phyloP scores from a whole-genome alignment of 768 basidiomycete genomes.

The Mycena vitilis region DNA sequence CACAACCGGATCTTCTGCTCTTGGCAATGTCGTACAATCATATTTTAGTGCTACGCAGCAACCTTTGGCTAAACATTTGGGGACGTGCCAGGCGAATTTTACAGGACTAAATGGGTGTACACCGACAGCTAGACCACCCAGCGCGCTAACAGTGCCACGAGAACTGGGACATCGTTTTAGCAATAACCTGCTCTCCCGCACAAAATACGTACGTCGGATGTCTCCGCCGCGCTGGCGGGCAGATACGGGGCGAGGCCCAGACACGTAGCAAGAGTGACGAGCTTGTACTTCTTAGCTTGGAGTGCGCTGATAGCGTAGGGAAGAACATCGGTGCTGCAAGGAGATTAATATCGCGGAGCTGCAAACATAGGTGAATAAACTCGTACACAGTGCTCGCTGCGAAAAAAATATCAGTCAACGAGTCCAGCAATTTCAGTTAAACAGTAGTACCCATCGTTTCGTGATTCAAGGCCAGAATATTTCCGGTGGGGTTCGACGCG shows the following conservation, averaged over 20 bases:
- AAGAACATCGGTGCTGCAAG: not conserved
- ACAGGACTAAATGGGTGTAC: too few species aligned
- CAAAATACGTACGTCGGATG: not conserved
- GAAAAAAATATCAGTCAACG: not conserved
- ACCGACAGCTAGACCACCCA: not conserved
- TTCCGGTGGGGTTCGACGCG: not conserved
- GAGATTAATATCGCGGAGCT: not conserved
- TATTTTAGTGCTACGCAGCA: not conserved
- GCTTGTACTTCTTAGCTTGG: not conserved
- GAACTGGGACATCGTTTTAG: not conserved
- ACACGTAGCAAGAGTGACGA: slow-evolving; percentile 3
- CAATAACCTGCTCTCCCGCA: too few species aligned
- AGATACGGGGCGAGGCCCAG: not conserved
- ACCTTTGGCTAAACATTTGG: not conserved
- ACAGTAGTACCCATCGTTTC: not conserved
- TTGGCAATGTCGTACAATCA: too few species aligned
- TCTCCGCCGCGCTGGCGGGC: not conserved
- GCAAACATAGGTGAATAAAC: not conserved
- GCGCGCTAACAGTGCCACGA: not conserved
- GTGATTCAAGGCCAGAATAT: not conserved
- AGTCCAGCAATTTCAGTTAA: too few species aligned
- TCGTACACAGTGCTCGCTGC: not conserved
- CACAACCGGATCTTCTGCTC: too few species aligned
- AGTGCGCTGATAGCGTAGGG: not conserved
- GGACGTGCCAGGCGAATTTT: too few species aligned